Evolutionary conservation across 2,329 filamentous ascomycete species (phyloP).

Genomic region (Mycosphaerella sp.): DNA sequence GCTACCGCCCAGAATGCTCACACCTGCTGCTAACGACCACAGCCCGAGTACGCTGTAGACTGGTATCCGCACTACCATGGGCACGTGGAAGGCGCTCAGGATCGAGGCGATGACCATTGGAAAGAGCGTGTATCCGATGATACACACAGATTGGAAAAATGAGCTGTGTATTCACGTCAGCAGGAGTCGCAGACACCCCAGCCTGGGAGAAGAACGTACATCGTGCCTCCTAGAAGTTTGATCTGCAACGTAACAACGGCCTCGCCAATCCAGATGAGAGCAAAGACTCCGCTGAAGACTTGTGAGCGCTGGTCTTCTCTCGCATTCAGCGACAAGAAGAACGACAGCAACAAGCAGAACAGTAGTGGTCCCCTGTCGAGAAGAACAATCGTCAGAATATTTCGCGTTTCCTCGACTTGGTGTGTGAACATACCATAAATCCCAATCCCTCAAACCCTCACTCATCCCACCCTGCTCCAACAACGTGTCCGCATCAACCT

Average conservation of each 20-base stretch:
- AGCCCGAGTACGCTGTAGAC: constrained; percentile 81
- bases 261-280: constrained; percentile 94
- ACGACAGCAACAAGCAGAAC: constrained; percentile 82
- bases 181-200: constrained; percentile 11
- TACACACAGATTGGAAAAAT: constrained; percentile 94
- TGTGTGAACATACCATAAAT: constrained; percentile 62
- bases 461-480: constrained; percentile 66
- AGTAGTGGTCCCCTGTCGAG: constrained; percentile 71
- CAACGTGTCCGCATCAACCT: constrained; percentile 55
- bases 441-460: constrained; percentile 89
- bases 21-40: constrained; percentile 91
- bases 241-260: constrained; percentile 97
- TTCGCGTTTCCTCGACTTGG: constrained; percentile 19
- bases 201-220: constrained; percentile 57
- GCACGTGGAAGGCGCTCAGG: constrained; percentile 75
- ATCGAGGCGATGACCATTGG: constrained; percentile 89
- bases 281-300: constrained; percentile 95
- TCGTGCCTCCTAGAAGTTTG: constrained; percentile 90
- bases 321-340: constrained; percentile 80
- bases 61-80: constrained; percentile 76
- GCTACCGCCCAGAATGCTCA: constrained; percentile 92
- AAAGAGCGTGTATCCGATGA: constrained; percentile 98
- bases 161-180: constrained; percentile 55
- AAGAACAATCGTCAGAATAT: neutral
- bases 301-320: constrained; percentile 72